Evolutionary conservation across 1,284 basidiomycete genomes (phyloP), one percentile per base, ranked within the genome.

Genomic region (Ganoderma sp.): DNA sequence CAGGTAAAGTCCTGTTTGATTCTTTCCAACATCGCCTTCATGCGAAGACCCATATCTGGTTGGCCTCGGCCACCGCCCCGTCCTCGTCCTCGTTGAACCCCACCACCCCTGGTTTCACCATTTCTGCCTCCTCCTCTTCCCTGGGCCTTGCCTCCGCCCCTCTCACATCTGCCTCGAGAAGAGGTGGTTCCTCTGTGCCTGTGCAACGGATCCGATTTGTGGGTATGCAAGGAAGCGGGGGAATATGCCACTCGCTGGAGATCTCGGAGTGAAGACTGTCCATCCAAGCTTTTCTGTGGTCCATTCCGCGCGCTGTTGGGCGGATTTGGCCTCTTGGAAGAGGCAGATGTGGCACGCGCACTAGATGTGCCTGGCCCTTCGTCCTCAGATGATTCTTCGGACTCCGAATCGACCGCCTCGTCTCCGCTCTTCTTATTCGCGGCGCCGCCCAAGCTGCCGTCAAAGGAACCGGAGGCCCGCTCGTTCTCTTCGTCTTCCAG

Each of bases 11-110:
- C 85, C 62, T 84, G 85, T 78, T 91, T 90, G 71, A 93, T 92
- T 76, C 88, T 89, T 75, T 91, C 90, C 58, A 94, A 83, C 83
- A 94, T 84, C n/a, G 85, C 88, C 71, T 87, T 85, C 92, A 94
- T 94, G 34, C 92, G 86, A 66, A 90, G 76, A 72, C 88, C 89
- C 92, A 94, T 94, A 75, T 93, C 86, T 12, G 92, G 92, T 74
- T 93, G 92, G 80, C 73, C 84, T 77, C 78, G 61, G 7, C 75
- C 74, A 45, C 76, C 71, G 4, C 69, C 84, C 77, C 78, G 62
- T 6, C 75, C 74, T 43, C 76, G 71, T 3, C 69, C 70, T 52
- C 74, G 73, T 37, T 69, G 67, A 2, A 65, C 52, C 1, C 68
- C 71, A 14, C 73, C 34, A 37, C 73, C 73, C 8, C 70, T 62